Evolutionary conservation across 176 grass and related monocot species (phyloP).

Genomic region (Rhynchospora pubera): DNA sequence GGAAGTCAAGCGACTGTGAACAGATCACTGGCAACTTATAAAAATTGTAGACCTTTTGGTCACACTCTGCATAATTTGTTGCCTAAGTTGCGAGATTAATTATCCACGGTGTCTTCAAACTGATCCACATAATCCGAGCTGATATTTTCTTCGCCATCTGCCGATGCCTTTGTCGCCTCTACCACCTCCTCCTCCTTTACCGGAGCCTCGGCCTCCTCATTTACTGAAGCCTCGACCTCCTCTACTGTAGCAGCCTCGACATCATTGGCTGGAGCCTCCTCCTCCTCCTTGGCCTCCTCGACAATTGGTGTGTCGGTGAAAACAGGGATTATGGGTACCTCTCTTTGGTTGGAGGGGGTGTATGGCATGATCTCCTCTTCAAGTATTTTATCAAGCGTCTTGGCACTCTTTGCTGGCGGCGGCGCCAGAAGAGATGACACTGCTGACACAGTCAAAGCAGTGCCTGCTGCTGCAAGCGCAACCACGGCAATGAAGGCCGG

Average conservation of each 20-base stretch:
- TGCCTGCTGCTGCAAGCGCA: neutral
- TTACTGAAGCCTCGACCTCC: neutral
- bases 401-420: neutral
- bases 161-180: neutral
- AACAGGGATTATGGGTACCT: neutral
- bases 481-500: neutral
- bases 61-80: constrained; percentile 14
- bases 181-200: neutral
- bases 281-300: neutral
- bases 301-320: neutral
- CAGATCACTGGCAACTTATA: neutral
- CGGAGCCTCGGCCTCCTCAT: neutral
- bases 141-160: neutral
- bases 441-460: neutral
- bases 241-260: neutral
- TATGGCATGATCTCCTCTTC: constrained; percentile 2
- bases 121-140: neutral
- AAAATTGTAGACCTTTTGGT: constrained; percentile 12
- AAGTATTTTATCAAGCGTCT: neutral
- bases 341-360: neutral
- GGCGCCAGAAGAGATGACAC: neutral
- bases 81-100: neutral
- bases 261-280: neutral
- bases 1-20: neutral
- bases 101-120: neutral